Percentiles rank a stretch among this genome's conserved stretches.
Evolutionary conservation across 306 rosid species (phyloP).

Genomic region (Trifolium dubium): DNA sequence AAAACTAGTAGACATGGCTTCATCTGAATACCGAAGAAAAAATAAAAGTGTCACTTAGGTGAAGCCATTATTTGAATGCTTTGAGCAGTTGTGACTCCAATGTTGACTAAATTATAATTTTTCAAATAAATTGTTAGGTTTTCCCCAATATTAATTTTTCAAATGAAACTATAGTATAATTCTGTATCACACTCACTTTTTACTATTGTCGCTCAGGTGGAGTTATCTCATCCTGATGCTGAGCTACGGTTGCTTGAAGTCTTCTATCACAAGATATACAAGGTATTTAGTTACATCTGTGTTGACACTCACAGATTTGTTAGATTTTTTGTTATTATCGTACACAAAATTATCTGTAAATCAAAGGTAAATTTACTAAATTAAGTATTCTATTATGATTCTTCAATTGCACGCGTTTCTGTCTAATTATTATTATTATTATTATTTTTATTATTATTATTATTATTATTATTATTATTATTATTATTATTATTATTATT

Average conservation of each 20-base stretch:
- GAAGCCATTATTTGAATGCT: constrained; percentile 27
- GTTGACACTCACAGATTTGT: constrained; percentile 11
- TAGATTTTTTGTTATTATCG: neutral
- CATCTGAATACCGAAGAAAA: constrained; percentile 9
- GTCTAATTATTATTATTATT: neutral
- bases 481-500: neutral
- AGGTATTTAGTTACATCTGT: constrained; percentile 49
- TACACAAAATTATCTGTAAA: neutral
- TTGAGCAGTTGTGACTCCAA: constrained; percentile 12
- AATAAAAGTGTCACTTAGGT: constrained; percentile 2
- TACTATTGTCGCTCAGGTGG: constrained; percentile 55
- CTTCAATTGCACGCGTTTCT: constrained; percentile 6
- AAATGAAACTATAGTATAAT: neutral
- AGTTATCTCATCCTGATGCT: constrained; percentile 75
- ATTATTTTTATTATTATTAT: neutral
- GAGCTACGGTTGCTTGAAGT: constrained; percentile 87
- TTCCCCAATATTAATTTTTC: neutral
- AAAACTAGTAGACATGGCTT: constrained; percentile 9
- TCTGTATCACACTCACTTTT: constrained; percentile 6
- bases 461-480: constrained; percentile 2
- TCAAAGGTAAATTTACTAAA: neutral
- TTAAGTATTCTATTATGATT: constrained; percentile 8
- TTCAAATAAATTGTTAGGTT: neutral
- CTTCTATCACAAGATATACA: constrained; percentile 87
- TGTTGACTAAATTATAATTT: neutral